Evolutionary conservation across 352 stramenopile species (phyloP), one percentile per base, ranked within the genome.

Genomic region (Pseudoperonospora humuli): DNA sequence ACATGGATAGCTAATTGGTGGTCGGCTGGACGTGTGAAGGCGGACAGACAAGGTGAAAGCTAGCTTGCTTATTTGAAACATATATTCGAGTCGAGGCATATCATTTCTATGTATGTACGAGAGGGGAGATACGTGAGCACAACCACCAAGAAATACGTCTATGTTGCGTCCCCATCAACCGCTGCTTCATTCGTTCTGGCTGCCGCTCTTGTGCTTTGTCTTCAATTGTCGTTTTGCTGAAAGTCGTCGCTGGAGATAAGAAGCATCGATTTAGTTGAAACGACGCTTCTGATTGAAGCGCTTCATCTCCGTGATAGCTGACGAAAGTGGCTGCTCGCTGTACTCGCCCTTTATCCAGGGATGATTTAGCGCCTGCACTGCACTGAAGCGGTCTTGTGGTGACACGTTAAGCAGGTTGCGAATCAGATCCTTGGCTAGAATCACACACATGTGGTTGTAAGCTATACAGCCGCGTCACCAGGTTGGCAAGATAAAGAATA

Each of bases 261-360:
- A 38, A 56, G 49, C 53, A 49, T 34, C 31, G 45, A 40, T 39
- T 64, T 75, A 93, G 52, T 79, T 90, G 52, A 84, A 90, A 50
- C 80, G 75, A 43, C 77, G 73, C 67, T 93, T 93, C 49, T 90
- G 78, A 61, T 93, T 90, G 59, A 93, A 93, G 46, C 80, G 80
- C 72, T 81, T 86, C 80, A 93, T 93, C 60, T 93, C 80, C 50
- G 86, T 46, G 48, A 90, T 84, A 46, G 80, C 80, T 23, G 80
- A 93, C 47, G 65, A 58, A 54, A 93, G 72, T 57, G 77, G 77
- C 62, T 87, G 54, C 42, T 90, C 76, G 50, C 61, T 89, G 62
- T 76, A 84, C 46, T 76, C 70, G 41, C 78, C 80, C 61, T 83
- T 86, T 71, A 93, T 91, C 81, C 79, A 93, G 21, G 81, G 78